These are phyloP conservation scores for Chloranthus sessilifolius DNA, from an alignment of 164 flowering plant genomes.

Conservation along the genomic window DNA sequence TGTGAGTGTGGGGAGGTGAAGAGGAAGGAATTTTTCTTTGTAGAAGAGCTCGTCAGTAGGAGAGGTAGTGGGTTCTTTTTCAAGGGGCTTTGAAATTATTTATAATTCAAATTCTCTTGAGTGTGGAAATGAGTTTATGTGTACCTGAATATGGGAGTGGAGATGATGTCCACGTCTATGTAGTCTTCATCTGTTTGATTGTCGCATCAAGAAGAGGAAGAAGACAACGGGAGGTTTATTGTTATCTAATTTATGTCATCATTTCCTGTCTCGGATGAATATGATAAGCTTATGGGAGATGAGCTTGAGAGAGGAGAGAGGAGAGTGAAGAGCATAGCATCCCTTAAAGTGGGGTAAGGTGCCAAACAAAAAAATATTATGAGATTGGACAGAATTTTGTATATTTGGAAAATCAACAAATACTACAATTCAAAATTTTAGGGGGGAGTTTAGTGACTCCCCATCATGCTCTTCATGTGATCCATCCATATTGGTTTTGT, in stretches of 20 bases:
- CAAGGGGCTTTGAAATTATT: constrained; percentile 34
- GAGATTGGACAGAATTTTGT: constrained; percentile 22
- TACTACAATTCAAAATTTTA: constrained; percentile 22
- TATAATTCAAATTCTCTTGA: constrained; percentile 86
- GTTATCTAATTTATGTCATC: constrained; percentile 6
- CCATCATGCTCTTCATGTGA: constrained; percentile 9
- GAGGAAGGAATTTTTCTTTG: constrained; percentile 86
- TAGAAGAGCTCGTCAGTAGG: constrained; percentile 95
- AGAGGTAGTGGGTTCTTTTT: constrained; percentile 37
- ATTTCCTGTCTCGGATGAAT: constrained; percentile 9
- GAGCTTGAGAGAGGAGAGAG: constrained; percentile 1
- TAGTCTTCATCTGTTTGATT: constrained; percentile 61
- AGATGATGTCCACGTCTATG: constrained; percentile 76
- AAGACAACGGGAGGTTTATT: constrained; percentile 2
- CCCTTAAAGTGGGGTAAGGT: constrained; percentile 28
- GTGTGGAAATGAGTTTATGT: constrained; percentile 21
- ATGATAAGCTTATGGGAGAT: constrained; percentile 5
- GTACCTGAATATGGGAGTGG: constrained; percentile 27
- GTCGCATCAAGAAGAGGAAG: constrained; percentile 29
- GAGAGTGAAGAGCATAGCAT: constrained; percentile 16
- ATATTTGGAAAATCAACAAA: constrained; percentile 24
- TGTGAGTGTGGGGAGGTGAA: constrained; percentile 80
- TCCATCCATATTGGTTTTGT: constrained; percentile 11
- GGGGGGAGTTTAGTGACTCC: constrained; percentile 13
- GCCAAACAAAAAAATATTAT: constrained; percentile 21